Percentiles rank a stretch among this genome's conserved stretches.
These are phyloP conservation scores for Candida andamanensis DNA, from an alignment of 805 yeast genomes.

Conservation along the genomic window DNA sequence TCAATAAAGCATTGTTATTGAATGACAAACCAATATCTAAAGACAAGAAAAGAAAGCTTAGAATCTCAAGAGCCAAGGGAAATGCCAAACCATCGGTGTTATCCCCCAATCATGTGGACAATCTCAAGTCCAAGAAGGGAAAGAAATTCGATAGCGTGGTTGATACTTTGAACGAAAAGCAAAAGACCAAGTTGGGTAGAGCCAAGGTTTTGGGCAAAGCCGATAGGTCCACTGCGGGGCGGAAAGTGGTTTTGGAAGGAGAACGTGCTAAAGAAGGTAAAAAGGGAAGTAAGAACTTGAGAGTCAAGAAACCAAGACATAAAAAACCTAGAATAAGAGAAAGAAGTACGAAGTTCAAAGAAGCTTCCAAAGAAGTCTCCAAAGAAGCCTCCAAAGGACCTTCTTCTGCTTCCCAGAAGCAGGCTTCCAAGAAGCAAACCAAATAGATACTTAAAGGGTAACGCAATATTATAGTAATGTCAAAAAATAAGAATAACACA, in stretches of 20 bases:
- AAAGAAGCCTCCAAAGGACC: too few relatives aligned
- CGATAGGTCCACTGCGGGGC: constrained; percentile 67
- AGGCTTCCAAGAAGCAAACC: too few relatives aligned
- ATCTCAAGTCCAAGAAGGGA: constrained; percentile 21
- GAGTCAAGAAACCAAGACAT: constrained; percentile 23
- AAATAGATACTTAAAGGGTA: too few relatives aligned
- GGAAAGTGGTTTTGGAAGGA: constrained; percentile 56
- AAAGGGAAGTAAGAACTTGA: constrained; percentile 48
- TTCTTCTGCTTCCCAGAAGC: too few relatives aligned
- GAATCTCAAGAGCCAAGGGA: constrained; percentile 60
- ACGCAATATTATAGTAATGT: too few relatives aligned
- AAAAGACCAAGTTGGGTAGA: constrained; percentile 75
- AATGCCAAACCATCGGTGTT: constrained; percentile 36
- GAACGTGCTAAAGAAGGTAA: constrained; percentile 70
- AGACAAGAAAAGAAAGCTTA: constrained; percentile 51
- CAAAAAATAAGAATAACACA: too few relatives aligned
- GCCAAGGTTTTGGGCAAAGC: constrained; percentile 77
- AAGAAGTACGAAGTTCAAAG: constrained; percentile 48
- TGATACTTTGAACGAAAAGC: constrained; percentile 50
- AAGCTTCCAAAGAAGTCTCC: too few relatives aligned
- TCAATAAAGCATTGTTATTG: constrained; percentile 74
- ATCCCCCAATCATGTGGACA: constrained; percentile 41
- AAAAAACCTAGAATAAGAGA: constrained; percentile 59
- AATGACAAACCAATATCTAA: constrained; percentile 58
- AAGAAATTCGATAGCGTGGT: constrained; percentile 10